Percentiles rank a stretch among this genome's conserved stretches.
These are phyloP conservation scores for Colletotrichum limetticola DNA, from an alignment of 2,329 filamentous ascomycete species.

Conservation along the genomic window DNA sequence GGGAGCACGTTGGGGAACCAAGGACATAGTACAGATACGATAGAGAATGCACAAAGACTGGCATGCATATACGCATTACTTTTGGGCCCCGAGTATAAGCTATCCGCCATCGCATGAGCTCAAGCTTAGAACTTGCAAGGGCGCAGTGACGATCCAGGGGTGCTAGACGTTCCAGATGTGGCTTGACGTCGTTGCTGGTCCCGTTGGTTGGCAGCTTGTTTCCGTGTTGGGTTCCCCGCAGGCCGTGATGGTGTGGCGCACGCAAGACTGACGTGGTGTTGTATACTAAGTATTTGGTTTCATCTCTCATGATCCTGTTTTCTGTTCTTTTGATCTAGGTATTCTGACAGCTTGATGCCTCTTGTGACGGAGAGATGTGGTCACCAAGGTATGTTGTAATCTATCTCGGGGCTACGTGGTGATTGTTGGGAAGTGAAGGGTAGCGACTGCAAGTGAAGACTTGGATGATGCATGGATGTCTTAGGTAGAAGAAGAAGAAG, in stretches of 20 bases:
- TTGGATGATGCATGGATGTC: background rate
- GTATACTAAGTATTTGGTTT: background rate
- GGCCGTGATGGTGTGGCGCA: constrained; percentile 6
- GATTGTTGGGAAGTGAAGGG: background rate
- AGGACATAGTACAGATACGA: constrained; percentile 13
- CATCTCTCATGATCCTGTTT: background rate
- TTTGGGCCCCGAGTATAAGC: no score
- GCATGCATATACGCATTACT: constrained; percentile 4
- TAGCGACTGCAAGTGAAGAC: background rate
- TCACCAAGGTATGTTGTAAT: no score
- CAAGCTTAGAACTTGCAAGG: background rate
- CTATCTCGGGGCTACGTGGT: background rate
- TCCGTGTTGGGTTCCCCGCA: background rate
- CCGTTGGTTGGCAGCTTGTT: background rate
- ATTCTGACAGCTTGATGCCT: no score
- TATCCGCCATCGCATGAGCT: no score
- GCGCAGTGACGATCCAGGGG: background rate
- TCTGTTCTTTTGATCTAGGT: no score
- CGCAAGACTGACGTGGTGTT: constrained; percentile 2
- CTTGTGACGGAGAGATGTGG: no score
- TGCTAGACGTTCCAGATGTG: background rate
- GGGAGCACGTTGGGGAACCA: constrained; percentile 1
- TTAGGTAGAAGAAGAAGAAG: background rate
- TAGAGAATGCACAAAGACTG: constrained; percentile 35
- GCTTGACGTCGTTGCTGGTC: background rate